These are phyloP conservation scores for Penicillium rolfsii DNA, from an alignment of 2,329 filamentous ascomycete species.

Conservation along the genomic window DNA sequence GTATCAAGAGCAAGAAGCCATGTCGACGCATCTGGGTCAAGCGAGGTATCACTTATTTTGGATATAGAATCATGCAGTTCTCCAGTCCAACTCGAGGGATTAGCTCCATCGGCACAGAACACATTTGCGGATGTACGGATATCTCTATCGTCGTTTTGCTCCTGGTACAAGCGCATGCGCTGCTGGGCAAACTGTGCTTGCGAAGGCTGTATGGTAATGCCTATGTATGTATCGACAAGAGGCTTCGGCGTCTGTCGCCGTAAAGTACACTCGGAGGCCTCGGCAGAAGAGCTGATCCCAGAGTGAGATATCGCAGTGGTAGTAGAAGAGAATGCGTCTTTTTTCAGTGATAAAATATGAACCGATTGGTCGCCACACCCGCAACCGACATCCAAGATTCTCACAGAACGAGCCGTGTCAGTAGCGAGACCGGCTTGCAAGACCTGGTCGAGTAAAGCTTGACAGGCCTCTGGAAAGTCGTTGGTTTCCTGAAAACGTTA, in stretches of 20 bases:
- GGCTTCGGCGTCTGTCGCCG: conserved; percentile 6
- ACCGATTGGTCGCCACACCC: conserved; percentile 63
- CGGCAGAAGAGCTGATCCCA: background rate
- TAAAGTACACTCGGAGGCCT: background rate
- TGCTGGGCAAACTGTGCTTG: conserved; percentile 48
- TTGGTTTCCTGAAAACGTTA: conserved; percentile 32
- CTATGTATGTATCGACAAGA: conserved; percentile 53
- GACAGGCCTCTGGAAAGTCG: conserved; percentile 53
- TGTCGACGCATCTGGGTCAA: conserved; percentile 27
- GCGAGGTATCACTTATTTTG: background rate
- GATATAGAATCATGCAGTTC: conserved; percentile 28
- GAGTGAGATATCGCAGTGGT: background rate
- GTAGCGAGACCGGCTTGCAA: conserved; percentile 50
- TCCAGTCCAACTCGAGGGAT: conserved; percentile 49
- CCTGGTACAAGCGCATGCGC: conserved; percentile 16
- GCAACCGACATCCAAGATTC: conserved; percentile 58
- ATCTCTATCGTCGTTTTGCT: conserved; percentile 7
- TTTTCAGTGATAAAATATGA: conserved; percentile 44
- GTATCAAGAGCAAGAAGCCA: conserved; percentile 62
- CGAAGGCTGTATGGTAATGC: conserved; percentile 55
- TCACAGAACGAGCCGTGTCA: conserved; percentile 12
- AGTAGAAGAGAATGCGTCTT: conserved; percentile 12
- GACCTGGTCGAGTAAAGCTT: conserved; percentile 54
- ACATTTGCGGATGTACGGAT: conserved; percentile 29
- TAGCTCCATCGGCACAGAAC: conserved; percentile 56